Evolutionary conservation across 345 rosid genomes (phyloP), one percentile per base, ranked within the genome.

Genomic region (Corchorus capsularis): DNA sequence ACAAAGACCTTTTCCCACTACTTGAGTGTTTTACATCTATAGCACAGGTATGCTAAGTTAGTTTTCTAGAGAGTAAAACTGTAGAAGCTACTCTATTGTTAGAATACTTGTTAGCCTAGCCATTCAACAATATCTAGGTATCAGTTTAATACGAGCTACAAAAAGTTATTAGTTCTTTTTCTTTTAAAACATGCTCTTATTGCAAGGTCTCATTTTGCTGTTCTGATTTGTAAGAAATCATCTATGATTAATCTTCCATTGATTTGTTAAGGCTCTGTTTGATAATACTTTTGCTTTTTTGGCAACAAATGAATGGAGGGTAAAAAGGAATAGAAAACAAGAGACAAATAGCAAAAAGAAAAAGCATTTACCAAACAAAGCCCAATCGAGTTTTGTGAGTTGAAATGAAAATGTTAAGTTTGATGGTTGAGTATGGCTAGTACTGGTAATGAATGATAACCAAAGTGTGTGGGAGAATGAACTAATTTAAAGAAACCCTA

Each of bases 21-120:
- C 85, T 93, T 1, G 98, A 90, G 81, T 95, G 99, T 84, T 95
- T 95, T 84, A 92, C 98, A 77, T 92, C 96, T 64, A 88, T 95
- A 79, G 96, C 98, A 78, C 94, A 90, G 93, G 99, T 95, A 59
- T 59, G 43, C 3, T 2, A 4, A 10, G 41, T 8, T 45, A 6
- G 8, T 45, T 45, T 7, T 7, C 10, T 61, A 32, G n/a, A 14
- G 65, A 61, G 41, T 61, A 12, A 12, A 60, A 34, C 43, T 34
- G 10, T 61, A 34, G 19, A 32, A 61, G 43, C 43, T n/a, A 32
- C 41, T 27, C n/a, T 61, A 27, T 32, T 6, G 1, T 32, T 32
- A 61, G 34, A 34, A 17, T 5, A 32, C 4, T 61, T 27, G 27
- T 27, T 27, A 27, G 27, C 27, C 27, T 59, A 22, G 4, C 32